Percentiles rank a stretch among this genome's conserved stretches.
Conservation (phyloP, 352 stramenopile genomes). For the Globisporangium sylvaticum region DNA sequence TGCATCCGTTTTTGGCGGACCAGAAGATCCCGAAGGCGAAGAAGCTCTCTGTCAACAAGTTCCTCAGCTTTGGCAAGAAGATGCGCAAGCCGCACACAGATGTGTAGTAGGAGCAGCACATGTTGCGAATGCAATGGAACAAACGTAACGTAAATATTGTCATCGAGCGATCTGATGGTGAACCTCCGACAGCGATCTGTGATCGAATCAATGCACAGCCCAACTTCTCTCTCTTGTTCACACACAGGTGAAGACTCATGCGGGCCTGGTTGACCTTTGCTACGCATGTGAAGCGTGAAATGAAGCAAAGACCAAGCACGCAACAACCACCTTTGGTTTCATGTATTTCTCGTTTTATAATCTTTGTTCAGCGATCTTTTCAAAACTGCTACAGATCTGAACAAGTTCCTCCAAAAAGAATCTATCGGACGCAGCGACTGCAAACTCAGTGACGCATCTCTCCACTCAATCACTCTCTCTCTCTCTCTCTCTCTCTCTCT, state of each 20-base stretch:
- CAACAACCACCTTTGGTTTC: not conserved
- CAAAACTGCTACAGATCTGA: not conserved
- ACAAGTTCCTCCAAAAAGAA: not conserved
- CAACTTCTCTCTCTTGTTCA: not conserved
- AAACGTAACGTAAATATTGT: not conserved
- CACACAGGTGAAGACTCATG: not conserved
- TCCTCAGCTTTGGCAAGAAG: slow-evolving; percentile 66
- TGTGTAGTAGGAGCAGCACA: slow-evolving; percentile 7
- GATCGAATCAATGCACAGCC: not conserved
- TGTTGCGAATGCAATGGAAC: not conserved
- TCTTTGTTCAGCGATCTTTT: slow-evolving; percentile 3
- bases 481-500: not conserved
- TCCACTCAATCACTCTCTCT: not conserved
- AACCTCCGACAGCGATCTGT: not conserved
- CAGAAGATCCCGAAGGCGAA: slow-evolving; percentile 56
- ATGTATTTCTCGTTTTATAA: slow-evolving; percentile 3
- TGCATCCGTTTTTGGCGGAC: slow-evolving; percentile 22
- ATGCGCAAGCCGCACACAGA: slow-evolving; percentile 37
- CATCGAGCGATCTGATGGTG: not conserved
- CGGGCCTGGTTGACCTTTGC: not conserved
- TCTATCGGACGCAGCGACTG: not conserved
- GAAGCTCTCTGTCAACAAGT: slow-evolving; percentile 75
- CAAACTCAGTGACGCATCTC: not conserved
- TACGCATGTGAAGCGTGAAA: no score
- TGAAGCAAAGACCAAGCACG: not conserved